phyloP scores from a whole-genome alignment of 1,139 yeast species.

The Debaryomycetaceae sp. region DNA sequence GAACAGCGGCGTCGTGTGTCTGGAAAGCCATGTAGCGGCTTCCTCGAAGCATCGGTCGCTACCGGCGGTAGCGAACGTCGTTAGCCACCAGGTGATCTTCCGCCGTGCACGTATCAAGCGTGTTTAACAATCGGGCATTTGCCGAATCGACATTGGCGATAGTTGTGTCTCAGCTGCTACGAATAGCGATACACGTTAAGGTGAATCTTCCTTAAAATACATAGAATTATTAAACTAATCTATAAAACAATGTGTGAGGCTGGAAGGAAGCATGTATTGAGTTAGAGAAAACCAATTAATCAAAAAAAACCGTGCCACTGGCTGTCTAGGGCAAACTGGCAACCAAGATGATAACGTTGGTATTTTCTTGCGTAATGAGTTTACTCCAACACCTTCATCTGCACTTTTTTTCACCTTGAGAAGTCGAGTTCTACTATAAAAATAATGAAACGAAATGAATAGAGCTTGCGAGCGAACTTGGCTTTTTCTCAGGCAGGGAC shows the following conservation, averaged over 20 bases:
- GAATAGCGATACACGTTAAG: not conserved
- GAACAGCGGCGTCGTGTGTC: too few species aligned
- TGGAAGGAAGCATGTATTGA: not conserved
- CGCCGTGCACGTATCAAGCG: not conserved
- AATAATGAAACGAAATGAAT: not conserved
- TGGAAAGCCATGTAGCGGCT: too few species aligned
- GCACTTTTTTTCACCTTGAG: not conserved
- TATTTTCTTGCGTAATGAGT: not conserved
- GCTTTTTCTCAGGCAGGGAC: not conserved
- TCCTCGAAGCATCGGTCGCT: too few species aligned
- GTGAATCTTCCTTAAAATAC: not conserved
- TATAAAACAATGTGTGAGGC: constrained; percentile 1
- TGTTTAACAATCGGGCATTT: not conserved
- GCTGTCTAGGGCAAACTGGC: not conserved
- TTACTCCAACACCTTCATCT: not conserved
- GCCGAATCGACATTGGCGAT: not conserved
- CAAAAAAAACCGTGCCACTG: not conserved
- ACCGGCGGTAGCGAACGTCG: too few species aligned
- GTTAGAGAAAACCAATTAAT: not conserved
- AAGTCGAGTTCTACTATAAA: not conserved
- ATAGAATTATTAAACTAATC: constrained; percentile 4
- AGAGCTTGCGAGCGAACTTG: constrained; percentile 1
- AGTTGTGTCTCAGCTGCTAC: not conserved
- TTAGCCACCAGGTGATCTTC: not conserved
- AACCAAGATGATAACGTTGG: not conserved